Evolutionary conservation across 2,329 filamentous ascomycete species (phyloP), one percentile per base, ranked within the genome.

Genomic region (Amesomyces nigricolor): DNA sequence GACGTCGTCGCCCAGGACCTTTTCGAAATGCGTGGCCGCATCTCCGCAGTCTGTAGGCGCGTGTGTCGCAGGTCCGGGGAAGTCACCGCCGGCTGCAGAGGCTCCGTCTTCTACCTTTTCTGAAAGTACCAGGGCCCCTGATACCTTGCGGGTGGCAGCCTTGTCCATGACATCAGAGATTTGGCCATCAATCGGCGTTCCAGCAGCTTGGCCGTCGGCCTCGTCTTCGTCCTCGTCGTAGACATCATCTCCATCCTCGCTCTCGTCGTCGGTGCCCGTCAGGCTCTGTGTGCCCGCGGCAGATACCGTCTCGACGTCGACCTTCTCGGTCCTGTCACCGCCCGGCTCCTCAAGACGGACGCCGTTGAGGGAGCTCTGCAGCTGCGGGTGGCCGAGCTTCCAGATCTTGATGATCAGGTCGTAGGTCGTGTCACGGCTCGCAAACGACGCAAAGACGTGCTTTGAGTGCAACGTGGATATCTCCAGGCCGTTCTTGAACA

Each of bases 341-440:
- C 89, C 87, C 0, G 83, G 86, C 59, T 89, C 85, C 61, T 91
- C 88, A 3, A 96, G 78, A 11, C 83, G 81, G 10, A 95, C 89
- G 2, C 94, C 92, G 60, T 96, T 96, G 3, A 96, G 76, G 4
- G 90, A 95, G 68, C 91, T 96, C 70, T 90, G 89, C 30, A 99
- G 74, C 53, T 90, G 89, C 2, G 94, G 92, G 68, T 99, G 94
- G 14, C 89, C 94, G 30, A 96, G 87, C 70, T 96, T 96, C 94
- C 94, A 99, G 56, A 99, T 97, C 57, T 95, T 95, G 62, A 99
- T 88, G 67, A 99, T 91, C 45, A 99, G 76, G 68, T 99, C 95
- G 67, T 97, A 99, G 0, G 95, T 97, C 2, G 91, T 90, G 71
- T 99, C 94, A 68, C 94, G 82, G 66, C 90, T 94, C 5, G 96